Base-by-base conservation (phyloP, 305 asterid genomes). In the Fraxinus albicans region DNA sequence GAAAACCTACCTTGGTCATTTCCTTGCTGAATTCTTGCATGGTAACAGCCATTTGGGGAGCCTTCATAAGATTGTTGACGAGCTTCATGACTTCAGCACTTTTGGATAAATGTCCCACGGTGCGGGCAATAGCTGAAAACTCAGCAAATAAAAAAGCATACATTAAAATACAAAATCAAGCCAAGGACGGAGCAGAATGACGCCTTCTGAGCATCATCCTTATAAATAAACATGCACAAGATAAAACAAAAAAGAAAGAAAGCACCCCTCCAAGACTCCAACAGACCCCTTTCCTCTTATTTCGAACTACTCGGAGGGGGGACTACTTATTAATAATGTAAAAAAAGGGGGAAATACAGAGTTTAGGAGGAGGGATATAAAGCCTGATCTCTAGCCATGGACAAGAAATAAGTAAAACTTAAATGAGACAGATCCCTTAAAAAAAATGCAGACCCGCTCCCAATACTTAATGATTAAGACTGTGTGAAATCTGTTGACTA, bases 71-170 rank as follows among this genome's bases (percentile, higher is more conserved):
- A 89, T 94, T 91, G 86, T 96, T 94, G 83, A 94, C 98, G 85
- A 94, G 89, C 92, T 93, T 94, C 98, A 94, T 96, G 80, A 96
- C 99, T 83, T 96, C 99, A 73, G 99, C 97, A 88, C 98, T 96
- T 90, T 94, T 94, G 1, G 98, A 92, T 86, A 94, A 79, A 87
- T 96, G 99, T 79, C 98, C 98, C 85, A 94, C 97, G 6, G 99
- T 94, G 44, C 98, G 93, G 58, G 99, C 95, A 83, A 95, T 85
- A 76, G 99, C 98, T 95, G 87, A 84, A 83, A 73, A 87, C 82
- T 72, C 33, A 1, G 27, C 27, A 21, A 21, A 63, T 82, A 10
- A 77, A 65, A 8, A 23, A 8, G 3, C 15, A 15, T 12, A 27
- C 6, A 13, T 69, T 29, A 27, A 15, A 69, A 69, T 25, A 29